phyloP scores from a whole-genome alignment of 2,329 filamentous ascomycete species.

The Thielaviopsis euricoi region DNA sequence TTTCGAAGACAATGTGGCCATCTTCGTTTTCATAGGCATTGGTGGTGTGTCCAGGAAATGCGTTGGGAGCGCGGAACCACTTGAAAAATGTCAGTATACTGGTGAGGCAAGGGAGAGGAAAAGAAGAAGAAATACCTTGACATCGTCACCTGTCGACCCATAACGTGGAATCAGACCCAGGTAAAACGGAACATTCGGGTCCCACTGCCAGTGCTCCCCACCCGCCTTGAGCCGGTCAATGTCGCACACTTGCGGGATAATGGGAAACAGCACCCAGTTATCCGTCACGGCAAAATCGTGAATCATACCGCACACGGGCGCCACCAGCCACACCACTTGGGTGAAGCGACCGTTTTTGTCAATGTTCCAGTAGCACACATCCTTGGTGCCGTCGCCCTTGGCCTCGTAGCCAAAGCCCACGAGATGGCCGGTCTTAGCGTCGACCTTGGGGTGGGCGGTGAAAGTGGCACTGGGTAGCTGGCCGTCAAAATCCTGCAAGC shows the following conservation, averaged over 20 bases:
- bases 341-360: conserved; percentile 17
- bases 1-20: neutral
- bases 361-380: conserved; percentile 22
- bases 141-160: neutral
- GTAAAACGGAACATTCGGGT: neutral
- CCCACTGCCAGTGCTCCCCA: neutral
- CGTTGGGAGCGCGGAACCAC: neutral
- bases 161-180: neutral
- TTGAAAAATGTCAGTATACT: neutral
- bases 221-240: neutral
- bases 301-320: conserved; percentile 23
- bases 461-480: conserved; percentile 23
- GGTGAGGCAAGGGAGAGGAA: neutral
- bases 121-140: neutral
- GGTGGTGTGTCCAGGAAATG: neutral
- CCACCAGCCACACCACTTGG: conserved; percentile 20
- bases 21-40: neutral
- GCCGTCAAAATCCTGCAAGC: conserved; percentile 25
- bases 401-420: conserved; percentile 26
- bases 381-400: conserved; percentile 22
- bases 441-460: conserved; percentile 27
- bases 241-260: neutral
- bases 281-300: conserved; percentile 26
- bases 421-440: conserved; percentile 24
- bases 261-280: neutral